Evolutionary conservation across 2,329 filamentous ascomycete genomes (phyloP).

Genomic region (Leptographium wingfieldii): DNA sequence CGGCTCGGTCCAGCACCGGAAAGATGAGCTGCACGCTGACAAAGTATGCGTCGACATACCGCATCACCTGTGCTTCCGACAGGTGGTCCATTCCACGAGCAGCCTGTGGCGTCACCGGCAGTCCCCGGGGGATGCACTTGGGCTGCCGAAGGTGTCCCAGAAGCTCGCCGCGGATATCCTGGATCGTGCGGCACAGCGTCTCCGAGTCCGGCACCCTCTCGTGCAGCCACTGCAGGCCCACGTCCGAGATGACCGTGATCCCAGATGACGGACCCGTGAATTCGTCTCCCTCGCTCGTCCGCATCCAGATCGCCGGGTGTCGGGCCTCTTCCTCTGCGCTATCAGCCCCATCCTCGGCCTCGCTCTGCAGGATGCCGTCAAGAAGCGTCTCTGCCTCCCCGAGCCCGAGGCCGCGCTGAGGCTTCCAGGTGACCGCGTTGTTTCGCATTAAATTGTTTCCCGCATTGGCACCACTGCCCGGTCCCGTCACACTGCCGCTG

Average conservation of each 20-base stretch:
- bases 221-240: constrained; percentile 19
- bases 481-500: not conserved
- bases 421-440: not conserved
- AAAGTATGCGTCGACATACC: constrained; percentile 5
- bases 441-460: not conserved
- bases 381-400: not conserved
- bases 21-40: constrained; percentile 2
- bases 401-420: not conserved
- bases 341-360: not conserved
- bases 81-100: not conserved
- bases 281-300: constrained; percentile 3
- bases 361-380: not conserved
- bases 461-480: not conserved
- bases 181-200: constrained; percentile 1
- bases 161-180: constrained; percentile 3
- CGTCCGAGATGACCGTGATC: constrained; percentile 8
- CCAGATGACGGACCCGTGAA: constrained; percentile 6
- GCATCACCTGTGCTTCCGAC: not conserved
- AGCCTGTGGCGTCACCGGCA: not conserved
- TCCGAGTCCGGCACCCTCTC: constrained; percentile 8
- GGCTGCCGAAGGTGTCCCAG: constrained; percentile 5
- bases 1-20: constrained; percentile 2
- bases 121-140: constrained; percentile 2
- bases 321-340: not conserved
- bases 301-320: constrained; percentile 5